Percentiles rank a stretch among this genome's conserved stretches.
Evolutionary conservation across 139 green algal species (phyloP).

Genomic region (Chlamydomonas schloesseri): DNA sequence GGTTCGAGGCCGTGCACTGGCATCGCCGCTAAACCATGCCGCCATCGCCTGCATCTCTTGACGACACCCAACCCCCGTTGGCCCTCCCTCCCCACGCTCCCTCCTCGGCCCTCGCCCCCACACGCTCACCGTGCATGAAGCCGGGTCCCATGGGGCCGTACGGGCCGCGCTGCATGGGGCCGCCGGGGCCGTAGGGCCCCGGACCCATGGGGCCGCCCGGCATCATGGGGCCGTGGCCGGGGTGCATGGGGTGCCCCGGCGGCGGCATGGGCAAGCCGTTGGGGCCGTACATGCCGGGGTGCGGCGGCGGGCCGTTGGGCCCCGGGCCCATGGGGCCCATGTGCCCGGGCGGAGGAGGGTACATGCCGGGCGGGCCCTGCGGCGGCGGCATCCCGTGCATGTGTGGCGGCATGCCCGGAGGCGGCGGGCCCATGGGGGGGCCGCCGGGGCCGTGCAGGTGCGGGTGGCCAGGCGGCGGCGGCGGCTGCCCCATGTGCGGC

Average conservation of each 20-base stretch:
- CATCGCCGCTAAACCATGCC: too few species aligned
- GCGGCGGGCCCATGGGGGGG: neutral
- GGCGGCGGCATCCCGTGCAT: neutral
- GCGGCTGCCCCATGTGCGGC: neutral
- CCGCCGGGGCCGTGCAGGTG: neutral
- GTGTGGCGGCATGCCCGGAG: neutral
- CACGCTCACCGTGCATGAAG: conserved; percentile 52
- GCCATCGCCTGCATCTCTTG: too few species aligned
- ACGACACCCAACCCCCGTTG: too few species aligned
- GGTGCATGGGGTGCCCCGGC: neutral
- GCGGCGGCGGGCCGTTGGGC: neutral
- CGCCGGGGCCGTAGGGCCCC: neutral
- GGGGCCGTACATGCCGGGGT: neutral
- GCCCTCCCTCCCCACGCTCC: too few species aligned
- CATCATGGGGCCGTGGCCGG: neutral
- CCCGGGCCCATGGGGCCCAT: neutral
- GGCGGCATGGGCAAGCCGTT: neutral
- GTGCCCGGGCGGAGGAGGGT: neutral
- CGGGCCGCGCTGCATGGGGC: neutral
- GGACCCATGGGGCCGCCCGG: neutral
- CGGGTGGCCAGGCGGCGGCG: neutral
- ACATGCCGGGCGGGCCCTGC: neutral
- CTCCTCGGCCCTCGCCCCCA: too few species aligned
- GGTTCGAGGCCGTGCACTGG: too few species aligned
- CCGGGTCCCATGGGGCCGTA: neutral